phyloP scores from a whole-genome alignment of 1,284 basidiomycete genomes.

The Vanrija sp. region DNA sequence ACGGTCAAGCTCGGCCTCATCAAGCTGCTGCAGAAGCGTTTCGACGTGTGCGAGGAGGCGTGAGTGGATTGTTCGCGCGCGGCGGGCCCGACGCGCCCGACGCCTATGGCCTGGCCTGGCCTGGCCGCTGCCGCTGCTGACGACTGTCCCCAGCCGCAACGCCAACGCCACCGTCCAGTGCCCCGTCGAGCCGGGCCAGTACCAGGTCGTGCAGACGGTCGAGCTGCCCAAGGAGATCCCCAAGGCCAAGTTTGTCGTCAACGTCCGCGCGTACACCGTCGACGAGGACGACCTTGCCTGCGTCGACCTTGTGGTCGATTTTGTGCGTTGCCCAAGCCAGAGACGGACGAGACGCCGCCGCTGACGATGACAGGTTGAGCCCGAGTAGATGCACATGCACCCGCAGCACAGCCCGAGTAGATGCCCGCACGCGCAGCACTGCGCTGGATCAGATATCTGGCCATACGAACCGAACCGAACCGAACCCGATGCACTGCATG shows the following conservation, averaged over 20 bases:
- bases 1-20: slow-evolving; percentile 82
- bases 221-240: slow-evolving; percentile 84
- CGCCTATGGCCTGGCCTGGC: too few relatives aligned
- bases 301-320: slow-evolving; percentile 67
- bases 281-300: slow-evolving; percentile 77
- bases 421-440: too few relatives aligned
- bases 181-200: slow-evolving; percentile 61
- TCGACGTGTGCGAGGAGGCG: slow-evolving; percentile 91
- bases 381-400: too few relatives aligned
- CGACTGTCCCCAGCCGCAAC: slow-evolving; percentile 18
- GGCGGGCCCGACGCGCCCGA: too few relatives aligned
- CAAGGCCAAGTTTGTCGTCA: slow-evolving; percentile 77
- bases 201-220: slow-evolving; percentile 73
- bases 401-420: too few relatives aligned
- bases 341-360: background rate
- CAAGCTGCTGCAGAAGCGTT: slow-evolving; percentile 72
- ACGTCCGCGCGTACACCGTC: slow-evolving; percentile 67
- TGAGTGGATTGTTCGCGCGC: slow-evolving; percentile 52
- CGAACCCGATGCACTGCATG: too few relatives aligned
- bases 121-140: background rate
- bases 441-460: too few relatives aligned
- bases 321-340: slow-evolving; percentile 39
- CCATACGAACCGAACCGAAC: too few relatives aligned
- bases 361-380: background rate
- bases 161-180: slow-evolving; percentile 44